phyloP scores from a whole-genome alignment of 176 grass and related monocot genomes.

The Neostapfia colusana region DNA sequence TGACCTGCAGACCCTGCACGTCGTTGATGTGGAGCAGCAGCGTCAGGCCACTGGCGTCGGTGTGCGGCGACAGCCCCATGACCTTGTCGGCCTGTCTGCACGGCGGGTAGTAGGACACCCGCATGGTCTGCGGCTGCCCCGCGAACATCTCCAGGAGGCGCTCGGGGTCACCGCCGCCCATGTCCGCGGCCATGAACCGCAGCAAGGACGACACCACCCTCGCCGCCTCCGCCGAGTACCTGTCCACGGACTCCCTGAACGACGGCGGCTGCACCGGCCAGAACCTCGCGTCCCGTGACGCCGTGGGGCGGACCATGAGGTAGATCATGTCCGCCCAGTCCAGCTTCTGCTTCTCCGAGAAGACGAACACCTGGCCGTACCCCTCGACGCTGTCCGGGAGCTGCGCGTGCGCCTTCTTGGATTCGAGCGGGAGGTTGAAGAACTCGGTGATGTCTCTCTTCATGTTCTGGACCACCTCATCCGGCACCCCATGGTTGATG shows the following conservation, averaged over 20 bases:
- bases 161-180: constrained; percentile 47
- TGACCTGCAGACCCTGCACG: constrained; percentile 52
- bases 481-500: constrained; percentile 39
- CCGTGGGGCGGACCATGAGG: constrained; percentile 20
- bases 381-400: constrained; percentile 24
- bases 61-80: constrained; percentile 62
- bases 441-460: constrained; percentile 30
- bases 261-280: constrained; percentile 42
- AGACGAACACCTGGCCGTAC: constrained; percentile 49
- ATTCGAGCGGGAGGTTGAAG: constrained; percentile 41
- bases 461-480: constrained; percentile 21
- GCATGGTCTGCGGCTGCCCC: constrained; percentile 45
- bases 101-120: constrained; percentile 56
- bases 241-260: constrained; percentile 38
- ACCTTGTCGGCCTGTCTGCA: constrained; percentile 44
- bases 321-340: constrained; percentile 47
- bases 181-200: constrained; percentile 41
- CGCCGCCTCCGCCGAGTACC: constrained; percentile 40
- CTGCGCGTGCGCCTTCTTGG: constrained; percentile 18
- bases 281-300: constrained; percentile 25
- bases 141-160: constrained; percentile 22
- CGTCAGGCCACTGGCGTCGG: constrained; percentile 42
- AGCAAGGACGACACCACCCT: constrained; percentile 37
- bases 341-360: constrained; percentile 50
- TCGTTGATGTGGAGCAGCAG: constrained; percentile 53